These are phyloP conservation scores for Cicer chorassanicum DNA, from an alignment of 306 rosid species.

Conservation along the genomic window DNA sequence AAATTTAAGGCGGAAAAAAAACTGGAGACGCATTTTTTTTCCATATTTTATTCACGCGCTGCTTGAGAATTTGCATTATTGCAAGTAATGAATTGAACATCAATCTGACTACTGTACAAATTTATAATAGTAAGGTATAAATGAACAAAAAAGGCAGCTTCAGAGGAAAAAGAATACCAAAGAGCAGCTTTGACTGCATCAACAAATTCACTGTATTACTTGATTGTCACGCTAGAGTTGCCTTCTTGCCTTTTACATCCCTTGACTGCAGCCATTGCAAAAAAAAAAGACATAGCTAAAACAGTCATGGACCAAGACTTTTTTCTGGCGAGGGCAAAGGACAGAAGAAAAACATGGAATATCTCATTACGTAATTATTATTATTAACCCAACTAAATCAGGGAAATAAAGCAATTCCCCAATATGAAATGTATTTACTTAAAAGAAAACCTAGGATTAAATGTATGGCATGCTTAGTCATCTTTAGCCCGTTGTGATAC, in stretches of 20 bases:
- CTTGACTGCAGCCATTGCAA: constrained; percentile 69
- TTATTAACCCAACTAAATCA: constrained; percentile 24
- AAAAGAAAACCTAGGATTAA: neutral
- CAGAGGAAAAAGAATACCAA: constrained; percentile 27
- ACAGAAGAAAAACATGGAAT: constrained; percentile 11
- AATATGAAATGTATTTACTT: constrained; percentile 6
- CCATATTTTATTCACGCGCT: constrained; percentile 33
- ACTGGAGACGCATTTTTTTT: neutral
- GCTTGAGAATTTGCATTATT: constrained; percentile 33
- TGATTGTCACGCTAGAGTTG: constrained; percentile 77
- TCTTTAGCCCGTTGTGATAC: neutral
- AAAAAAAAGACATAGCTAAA: constrained; percentile 22
- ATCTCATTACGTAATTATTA: constrained; percentile 9
- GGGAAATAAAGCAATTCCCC: constrained; percentile 33
- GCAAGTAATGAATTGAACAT: constrained; percentile 39
- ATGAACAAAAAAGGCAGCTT: constrained; percentile 23
- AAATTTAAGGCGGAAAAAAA: neutral
- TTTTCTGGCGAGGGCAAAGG: neutral
- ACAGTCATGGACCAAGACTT: neutral
- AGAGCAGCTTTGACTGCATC: constrained; percentile 31
- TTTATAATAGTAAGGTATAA: constrained; percentile 7
- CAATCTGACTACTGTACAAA: constrained; percentile 32
- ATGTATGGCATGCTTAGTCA: constrained; percentile 26
- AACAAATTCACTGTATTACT: constrained; percentile 28
- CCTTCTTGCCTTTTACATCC: constrained; percentile 90